Percentiles rank a stretch among this genome's conserved stretches.
Conservation (phyloP, 139 green algal species). For the Parachlorella kessleri region DNA sequence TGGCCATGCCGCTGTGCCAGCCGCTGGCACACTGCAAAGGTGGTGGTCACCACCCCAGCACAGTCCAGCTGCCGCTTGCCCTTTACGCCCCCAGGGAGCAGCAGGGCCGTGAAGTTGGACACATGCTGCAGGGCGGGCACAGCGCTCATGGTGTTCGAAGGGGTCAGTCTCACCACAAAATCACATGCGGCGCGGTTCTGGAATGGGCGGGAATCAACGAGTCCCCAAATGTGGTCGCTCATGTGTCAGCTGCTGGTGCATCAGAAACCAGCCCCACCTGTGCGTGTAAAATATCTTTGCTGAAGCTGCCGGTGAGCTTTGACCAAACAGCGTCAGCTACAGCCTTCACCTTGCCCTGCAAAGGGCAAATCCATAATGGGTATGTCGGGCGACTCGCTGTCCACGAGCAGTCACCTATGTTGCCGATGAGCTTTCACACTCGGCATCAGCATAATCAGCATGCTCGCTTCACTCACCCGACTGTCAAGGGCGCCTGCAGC, state of each 20-base stretch:
- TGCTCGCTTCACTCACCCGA: neutral
- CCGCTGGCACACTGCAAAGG: constrained; percentile 28
- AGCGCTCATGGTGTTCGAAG: neutral
- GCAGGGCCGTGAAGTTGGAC: constrained; percentile 29
- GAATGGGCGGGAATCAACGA: too few species aligned
- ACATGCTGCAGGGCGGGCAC: constrained; percentile 34
- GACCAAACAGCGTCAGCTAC: constrained; percentile 47
- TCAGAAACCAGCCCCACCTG: constrained; percentile 14
- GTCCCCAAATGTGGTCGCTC: too few species aligned
- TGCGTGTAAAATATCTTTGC: constrained; percentile 48
- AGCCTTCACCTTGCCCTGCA: constrained; percentile 45
- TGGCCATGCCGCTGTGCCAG: constrained; percentile 28
- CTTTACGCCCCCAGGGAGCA: constrained; percentile 13
- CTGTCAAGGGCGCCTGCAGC: neutral
- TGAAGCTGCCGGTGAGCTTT: constrained; percentile 39
- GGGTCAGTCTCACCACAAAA: too few species aligned
- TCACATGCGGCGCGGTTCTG: too few species aligned
- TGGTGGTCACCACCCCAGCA: constrained; percentile 46
- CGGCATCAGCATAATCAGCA: too few species aligned
- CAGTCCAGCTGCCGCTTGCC: constrained; percentile 51
- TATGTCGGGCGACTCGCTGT: too few species aligned
- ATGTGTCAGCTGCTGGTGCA: too few species aligned
- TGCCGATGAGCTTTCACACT: too few species aligned
- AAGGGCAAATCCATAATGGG: too few species aligned
- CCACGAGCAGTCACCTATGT: too few species aligned